phyloP scores from a whole-genome alignment of 805 yeast genomes.

The Saturnispora zaruensis region DNA sequence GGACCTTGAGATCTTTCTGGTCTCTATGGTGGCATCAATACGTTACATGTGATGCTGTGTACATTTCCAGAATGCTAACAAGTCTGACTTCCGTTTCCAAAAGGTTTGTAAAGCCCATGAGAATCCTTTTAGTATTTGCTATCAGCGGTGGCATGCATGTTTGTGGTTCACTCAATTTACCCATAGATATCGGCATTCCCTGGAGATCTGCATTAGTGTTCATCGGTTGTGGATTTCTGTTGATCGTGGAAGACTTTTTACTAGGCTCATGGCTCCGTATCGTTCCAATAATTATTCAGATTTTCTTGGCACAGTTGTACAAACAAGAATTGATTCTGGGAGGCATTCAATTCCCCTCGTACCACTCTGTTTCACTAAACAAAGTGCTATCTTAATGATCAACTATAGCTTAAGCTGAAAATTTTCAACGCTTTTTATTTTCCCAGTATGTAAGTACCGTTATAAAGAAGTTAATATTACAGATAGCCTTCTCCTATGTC shows the following conservation, averaged over 20 bases:
- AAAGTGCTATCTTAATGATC: not conserved
- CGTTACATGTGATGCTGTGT: conserved; percentile 8
- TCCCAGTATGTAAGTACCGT: not conserved
- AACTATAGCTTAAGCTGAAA: not conserved
- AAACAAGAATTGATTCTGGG: not conserved
- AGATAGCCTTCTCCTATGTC: not conserved
- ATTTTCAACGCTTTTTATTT: not conserved
- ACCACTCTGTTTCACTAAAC: not conserved
- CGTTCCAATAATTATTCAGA: not conserved
- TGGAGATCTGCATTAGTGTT: conserved; percentile 4
- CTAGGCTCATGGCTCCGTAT: not conserved
- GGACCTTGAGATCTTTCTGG: conserved; percentile 9
- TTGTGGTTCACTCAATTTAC: not conserved
- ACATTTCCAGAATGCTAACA: conserved; percentile 1
- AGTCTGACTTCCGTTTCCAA: not conserved
- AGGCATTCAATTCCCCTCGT: not conserved
- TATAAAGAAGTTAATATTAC: not conserved
- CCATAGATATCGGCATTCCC: conserved; percentile 1
- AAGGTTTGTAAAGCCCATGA: not conserved
- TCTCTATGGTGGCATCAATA: conserved; percentile 14
- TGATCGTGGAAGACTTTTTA: conserved; percentile 1
- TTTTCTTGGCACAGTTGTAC: conserved; percentile 1
- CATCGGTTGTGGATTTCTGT: not conserved
- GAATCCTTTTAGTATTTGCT: conserved; percentile 59
- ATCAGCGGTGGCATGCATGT: conserved; percentile 4